Evolutionary conservation across 495 filamentous ascomycete genomes (phyloP), one percentile per base, ranked within the genome.

Genomic region (Podospora sp.): DNA sequence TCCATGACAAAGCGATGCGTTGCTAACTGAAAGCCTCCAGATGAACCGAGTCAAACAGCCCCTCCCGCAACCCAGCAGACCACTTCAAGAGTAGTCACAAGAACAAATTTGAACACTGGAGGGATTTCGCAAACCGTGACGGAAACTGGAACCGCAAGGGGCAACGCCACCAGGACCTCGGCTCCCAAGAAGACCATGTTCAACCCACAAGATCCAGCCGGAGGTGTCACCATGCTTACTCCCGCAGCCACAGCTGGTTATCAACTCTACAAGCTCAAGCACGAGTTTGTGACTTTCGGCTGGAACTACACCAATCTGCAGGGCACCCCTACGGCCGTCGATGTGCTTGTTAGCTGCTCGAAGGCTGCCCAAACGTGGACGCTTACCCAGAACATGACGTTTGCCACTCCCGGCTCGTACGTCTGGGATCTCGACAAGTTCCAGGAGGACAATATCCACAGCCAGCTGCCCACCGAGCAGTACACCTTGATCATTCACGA

Each of bases 291-390:
- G 18, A 97, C 93, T 0, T 94, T 94, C 77, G 89, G 81, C 0
- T 99, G 94, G 94, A 97, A 97, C 78, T 98, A 97, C 81, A 99
- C 95, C 1, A 92, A 90, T 53, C 81, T 99, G 49, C 85, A 85
- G 29, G 88, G 88, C 20, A 90, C 88, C 0, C 95, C 95, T 0
- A 88, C 86, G 2, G 89, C 87, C 33, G 79, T 99, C 70, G 91
- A 99, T 70, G 86, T 97, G 4, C 78, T 95, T 33, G 91, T 95
- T 12, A 89, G 87, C 25, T 96, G 92, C 87, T 88, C 87, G 46
- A 65, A 66, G 24, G 79, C 74, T 14, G 68, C 75, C 49, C 73
- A 71, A 51, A 82, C 82, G 1, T 83, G 78, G 78, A 84, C 82
- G 8, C 72, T 84, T n/a, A 83, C 82, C 0, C 78, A 82, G 56